Evolutionary conservation across 2,329 filamentous ascomycete species (phyloP), one percentile per base, ranked within the genome.

Genomic region (Paracoccidioides brasiliensis): DNA sequence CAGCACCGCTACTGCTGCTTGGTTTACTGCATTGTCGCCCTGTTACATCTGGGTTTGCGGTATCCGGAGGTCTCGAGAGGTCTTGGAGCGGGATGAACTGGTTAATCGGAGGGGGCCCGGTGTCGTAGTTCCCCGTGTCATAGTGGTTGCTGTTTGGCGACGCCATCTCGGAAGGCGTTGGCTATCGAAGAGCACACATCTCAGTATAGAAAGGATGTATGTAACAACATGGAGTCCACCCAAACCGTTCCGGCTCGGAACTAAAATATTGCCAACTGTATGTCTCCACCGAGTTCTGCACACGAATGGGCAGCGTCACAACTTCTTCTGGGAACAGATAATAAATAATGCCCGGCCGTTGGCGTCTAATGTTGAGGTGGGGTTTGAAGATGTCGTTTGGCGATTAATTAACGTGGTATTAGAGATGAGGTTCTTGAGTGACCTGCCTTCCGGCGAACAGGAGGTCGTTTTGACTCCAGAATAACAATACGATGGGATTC

Each of bases 21-120:
- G 64, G 56, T 56, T 64, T 64, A 57, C 61, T 61, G 59, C 45
- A 58, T 51, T 64, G 60, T 33, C 69, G 61, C 58, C 59, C 55
- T 49, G 64, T 62, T 32, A 65, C 67, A 35, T 64, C 66, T 15
- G 62, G 57, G 38, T 60, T 61, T 50, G 57, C 58, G 32, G 58
- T 60, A 55, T 68, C 69, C 38, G 68, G 68, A 32, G 69, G 66
- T 57, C 70, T 68, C 10, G 74, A 73, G 40, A 87, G 74, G 63
- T 84, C 80, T 69, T 83, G 83, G 57, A 91, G 75, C 57, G 85
- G 86, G 72, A 93, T 90, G 59, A 84, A 84, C 55, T 72, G 70
- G 56, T 65, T 59, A n/a, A 60, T 59, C 28, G 63, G 59, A 54
- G 59, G 58, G 53, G 61, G 61, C 42, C 67, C 63, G 57, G 60